These are phyloP conservation scores for Steccherinum ochraceum DNA, from an alignment of 768 basidiomycete genomes.

Conservation along the genomic window DNA sequence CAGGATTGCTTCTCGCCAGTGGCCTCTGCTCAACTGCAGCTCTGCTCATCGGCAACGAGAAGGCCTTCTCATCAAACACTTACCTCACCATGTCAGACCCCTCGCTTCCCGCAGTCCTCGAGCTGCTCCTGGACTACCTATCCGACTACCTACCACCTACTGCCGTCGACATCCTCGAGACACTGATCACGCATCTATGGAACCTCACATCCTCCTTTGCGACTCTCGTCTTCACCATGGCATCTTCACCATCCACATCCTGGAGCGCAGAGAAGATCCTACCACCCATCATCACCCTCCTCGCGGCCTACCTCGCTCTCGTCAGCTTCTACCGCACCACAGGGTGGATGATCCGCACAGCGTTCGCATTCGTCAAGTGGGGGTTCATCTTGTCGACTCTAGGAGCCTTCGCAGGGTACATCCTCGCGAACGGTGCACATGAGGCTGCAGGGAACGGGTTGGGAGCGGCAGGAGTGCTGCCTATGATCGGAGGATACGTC, in stretches of 20 bases:
- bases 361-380: constrained; percentile 75
- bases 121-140: constrained; percentile 49
- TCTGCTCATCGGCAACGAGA: too few species aligned
- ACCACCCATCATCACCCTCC: constrained; percentile 67
- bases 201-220: constrained; percentile 44
- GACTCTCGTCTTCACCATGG: constrained; percentile 40
- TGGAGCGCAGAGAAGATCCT: constrained; percentile 66
- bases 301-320: constrained; percentile 73
- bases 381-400: constrained; percentile 50
- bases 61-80: too few species aligned
- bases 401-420: constrained; percentile 51
- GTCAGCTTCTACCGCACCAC: constrained; percentile 74
- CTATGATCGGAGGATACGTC: constrained; percentile 34
- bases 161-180: constrained; percentile 44
- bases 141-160: constrained; percentile 49
- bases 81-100: constrained; percentile 1
- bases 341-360: constrained; percentile 61
- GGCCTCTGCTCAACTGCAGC: too few species aligned
- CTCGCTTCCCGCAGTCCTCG: constrained; percentile 42
- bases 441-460: constrained; percentile 28
- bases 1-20: too few species aligned
- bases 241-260: constrained; percentile 41
- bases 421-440: constrained; percentile 28
- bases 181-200: constrained; percentile 45
- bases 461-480: constrained; percentile 28